Evolutionary conservation across 208 protist species (phyloP).

Genomic region (Leishmania aethiopica): DNA sequence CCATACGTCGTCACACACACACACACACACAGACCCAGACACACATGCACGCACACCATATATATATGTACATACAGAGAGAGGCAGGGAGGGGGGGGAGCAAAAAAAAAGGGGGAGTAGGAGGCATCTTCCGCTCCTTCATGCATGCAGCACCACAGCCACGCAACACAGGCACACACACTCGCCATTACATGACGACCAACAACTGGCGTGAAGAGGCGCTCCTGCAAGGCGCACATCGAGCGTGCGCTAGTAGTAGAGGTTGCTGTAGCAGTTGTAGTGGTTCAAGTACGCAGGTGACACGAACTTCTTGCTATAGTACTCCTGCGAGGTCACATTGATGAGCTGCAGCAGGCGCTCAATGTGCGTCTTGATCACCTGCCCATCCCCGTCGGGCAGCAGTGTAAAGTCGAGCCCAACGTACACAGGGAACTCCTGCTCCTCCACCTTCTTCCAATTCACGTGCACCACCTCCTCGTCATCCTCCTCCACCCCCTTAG

Average conservation of each 20-base stretch:
- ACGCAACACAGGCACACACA: not conserved
- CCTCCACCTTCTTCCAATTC: slow-evolving; percentile 69
- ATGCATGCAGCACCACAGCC: not conserved
- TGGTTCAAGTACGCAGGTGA: slow-evolving; percentile 47
- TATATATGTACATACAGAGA: not conserved
- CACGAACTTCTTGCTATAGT: slow-evolving; percentile 83
- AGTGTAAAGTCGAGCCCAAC: slow-evolving; percentile 88
- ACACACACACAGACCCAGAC: not conserved
- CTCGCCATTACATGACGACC: not conserved
- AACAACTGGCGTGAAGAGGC: not conserved
- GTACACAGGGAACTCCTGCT: slow-evolving; percentile 79
- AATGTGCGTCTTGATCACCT: slow-evolving; percentile 69
- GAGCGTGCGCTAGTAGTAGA: slow-evolving; percentile 39
- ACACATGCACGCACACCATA: not conserved
- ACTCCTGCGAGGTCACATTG: slow-evolving; percentile 80
- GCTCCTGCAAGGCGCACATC: not conserved
- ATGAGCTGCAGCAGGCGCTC: slow-evolving; percentile 81
- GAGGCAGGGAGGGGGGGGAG: not conserved
- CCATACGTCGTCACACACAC: not conserved
- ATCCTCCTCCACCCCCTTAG: slow-evolving; percentile 54
- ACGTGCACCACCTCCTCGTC: slow-evolving; percentile 57
- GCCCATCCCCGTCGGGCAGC: slow-evolving; percentile 59
- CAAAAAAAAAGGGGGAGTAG: slow-evolving; percentile 10
- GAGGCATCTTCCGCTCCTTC: not conserved
- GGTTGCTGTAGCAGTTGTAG: slow-evolving; percentile 60